Base-by-base conservation (phyloP, 2,329 filamentous ascomycete genomes). In the Colletotrichum agaves region DNA sequence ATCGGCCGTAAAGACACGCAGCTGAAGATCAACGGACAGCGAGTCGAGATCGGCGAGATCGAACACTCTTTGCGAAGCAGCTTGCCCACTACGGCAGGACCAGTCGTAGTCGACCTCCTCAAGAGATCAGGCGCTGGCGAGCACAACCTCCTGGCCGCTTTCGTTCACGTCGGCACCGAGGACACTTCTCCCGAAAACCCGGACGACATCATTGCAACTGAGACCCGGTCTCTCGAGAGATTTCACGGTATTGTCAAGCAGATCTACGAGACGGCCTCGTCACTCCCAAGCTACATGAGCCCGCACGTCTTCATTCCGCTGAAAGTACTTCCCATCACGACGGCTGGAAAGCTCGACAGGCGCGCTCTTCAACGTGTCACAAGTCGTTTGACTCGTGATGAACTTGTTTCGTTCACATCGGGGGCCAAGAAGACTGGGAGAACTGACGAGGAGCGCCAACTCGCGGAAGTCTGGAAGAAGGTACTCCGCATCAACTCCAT, bases 1-100 rank as follows among this genome's bases (percentile, higher is more conserved):
- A 46, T 69, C 0, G 75, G 76, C 0, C 71, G 77, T 0, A 73
- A 71, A 6, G 76, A 78, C 10, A 62, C 70, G 0, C 77, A 78
- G 61, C 69, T 78, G 66, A 78, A 78, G 70, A 72, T 78, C 2
- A 72, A 72, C 31, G 77, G 77, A 2, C 76, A 78, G 21, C 74
- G 77, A 4, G 72, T 78, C 3, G 77, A 78, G 35, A 69, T 77
- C 0, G 75, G 71, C 0, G 77, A 78, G 43, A 73, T 78, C 6
- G 76, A 78, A 67, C 68, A 75, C 21, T 79, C 81, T 4, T 27
- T 88, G 4, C 35, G 57, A 13, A 60, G 57, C 44, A 60, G 57
- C n/a, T 19, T 60, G n/a, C 57, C 57, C 3, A 31, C 57, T 15
- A 60, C 57, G 1, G 57, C 61, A 2, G 59, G 59, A 13, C 59